A percentile compares a stretch with the other conserved stretches of the same genome.
Conservation (phyloP, 148 eudicot genomes). For the Bassia scoparia region DNA sequence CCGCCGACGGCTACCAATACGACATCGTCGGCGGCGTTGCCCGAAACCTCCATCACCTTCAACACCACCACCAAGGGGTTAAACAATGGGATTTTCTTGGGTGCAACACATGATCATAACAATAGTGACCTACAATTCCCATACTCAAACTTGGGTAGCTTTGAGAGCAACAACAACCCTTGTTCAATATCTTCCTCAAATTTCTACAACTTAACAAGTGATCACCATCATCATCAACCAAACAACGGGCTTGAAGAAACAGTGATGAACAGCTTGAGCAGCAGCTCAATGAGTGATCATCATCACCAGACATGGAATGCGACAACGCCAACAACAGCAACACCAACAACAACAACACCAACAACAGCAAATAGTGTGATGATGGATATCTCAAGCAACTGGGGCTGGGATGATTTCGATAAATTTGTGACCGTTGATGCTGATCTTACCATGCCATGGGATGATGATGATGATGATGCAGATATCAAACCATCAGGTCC, state of each 20-base stretch:
- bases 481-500: slow-evolving; percentile 40
- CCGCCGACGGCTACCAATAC: not conserved
- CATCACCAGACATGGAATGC: slow-evolving; percentile 28
- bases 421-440: slow-evolving; percentile 41
- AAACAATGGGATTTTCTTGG: slow-evolving; percentile 21
- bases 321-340: slow-evolving; percentile 10
- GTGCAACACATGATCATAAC: slow-evolving; percentile 26
- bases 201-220: slow-evolving; percentile 31
- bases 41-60: slow-evolving; percentile 19
- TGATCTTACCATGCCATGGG: slow-evolving; percentile 52
- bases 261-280: slow-evolving; percentile 12
- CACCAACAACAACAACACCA: not conserved
- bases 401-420: slow-evolving; percentile 69
- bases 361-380: slow-evolving; percentile 4
- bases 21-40: not conserved
- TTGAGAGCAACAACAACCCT: slow-evolving; percentile 33
- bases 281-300: slow-evolving; percentile 23
- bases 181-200: slow-evolving; percentile 34
- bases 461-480: slow-evolving; percentile 20
- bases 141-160: slow-evolving; percentile 37
- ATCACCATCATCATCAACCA: not conserved
- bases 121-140: slow-evolving; percentile 27
- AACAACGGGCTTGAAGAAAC: slow-evolving; percentile 16
- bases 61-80: slow-evolving; percentile 21
- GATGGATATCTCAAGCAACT: slow-evolving; percentile 39